phyloP scores from a whole-genome alignment of 495 filamentous ascomycete species.

The Penicillium macrosclerotiorum region DNA sequence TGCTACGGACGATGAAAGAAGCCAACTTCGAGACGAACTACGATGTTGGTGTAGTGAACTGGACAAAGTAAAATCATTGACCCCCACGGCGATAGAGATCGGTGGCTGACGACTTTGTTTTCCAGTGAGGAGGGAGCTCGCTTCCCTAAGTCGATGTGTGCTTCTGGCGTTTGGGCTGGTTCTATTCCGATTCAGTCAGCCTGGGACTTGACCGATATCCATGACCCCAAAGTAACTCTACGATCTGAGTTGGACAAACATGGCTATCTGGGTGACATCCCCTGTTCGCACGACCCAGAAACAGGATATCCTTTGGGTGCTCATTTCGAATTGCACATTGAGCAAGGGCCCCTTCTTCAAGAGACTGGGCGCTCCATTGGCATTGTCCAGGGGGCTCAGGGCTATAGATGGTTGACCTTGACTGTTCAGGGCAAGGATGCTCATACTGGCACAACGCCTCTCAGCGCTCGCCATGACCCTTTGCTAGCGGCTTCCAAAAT shows the following conservation, averaged over 20 bases:
- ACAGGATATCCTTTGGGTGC: conserved; percentile 53
- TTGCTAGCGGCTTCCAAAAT: conserved; percentile 63
- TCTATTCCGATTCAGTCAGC: conserved; percentile 59
- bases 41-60: conserved; percentile 67
- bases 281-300: conserved; percentile 36
- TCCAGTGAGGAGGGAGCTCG: conserved; percentile 68
- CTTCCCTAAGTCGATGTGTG: conserved; percentile 73
- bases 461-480: conserved; percentile 52
- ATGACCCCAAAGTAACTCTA: conserved; percentile 50
- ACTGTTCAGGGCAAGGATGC: conserved; percentile 59
- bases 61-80: conserved; percentile 57
- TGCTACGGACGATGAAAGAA: conserved; percentile 65
- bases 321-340: conserved; percentile 80
- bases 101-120: conserved; percentile 12
- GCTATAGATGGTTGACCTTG: conserved; percentile 63
- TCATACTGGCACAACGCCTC: conserved; percentile 74
- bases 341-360: conserved; percentile 71
- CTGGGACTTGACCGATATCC: conserved; percentile 53
- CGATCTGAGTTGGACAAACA: conserved; percentile 60
- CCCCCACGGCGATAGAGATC: conserved; percentile 5
- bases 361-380: conserved; percentile 56
- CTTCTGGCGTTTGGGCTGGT: conserved; percentile 72
- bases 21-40: conserved; percentile 59
- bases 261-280: conserved; percentile 59
- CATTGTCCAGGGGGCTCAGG: conserved; percentile 61